phyloP scores from a whole-genome alignment of 1,284 basidiomycete species.

The Bjerkandera adusta region DNA sequence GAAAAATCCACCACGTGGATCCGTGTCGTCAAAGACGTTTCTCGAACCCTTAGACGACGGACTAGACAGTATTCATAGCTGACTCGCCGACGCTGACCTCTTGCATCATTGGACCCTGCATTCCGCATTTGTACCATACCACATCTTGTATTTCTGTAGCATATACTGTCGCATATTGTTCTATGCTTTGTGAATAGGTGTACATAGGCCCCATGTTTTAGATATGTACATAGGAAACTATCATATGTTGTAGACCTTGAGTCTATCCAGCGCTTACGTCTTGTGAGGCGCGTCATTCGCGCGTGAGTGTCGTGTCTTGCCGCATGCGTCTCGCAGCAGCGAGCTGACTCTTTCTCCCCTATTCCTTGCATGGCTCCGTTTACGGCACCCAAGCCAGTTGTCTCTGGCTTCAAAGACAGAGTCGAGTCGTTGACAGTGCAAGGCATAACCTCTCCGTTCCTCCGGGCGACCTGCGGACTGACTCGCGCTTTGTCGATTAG shows the following conservation, averaged over 20 bases:
- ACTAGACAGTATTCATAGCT: not conserved
- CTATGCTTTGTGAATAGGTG: too few species aligned
- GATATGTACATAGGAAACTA: too few species aligned
- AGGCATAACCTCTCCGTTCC: constrained; percentile 34
- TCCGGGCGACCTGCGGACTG: constrained; percentile 1
- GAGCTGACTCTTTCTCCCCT: too few species aligned
- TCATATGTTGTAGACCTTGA: too few species aligned
- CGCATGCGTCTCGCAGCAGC: too few species aligned
- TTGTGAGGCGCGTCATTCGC: too few species aligned
- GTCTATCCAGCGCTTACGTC: too few species aligned
- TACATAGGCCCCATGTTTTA: too few species aligned
- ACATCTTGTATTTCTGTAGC: not conserved
- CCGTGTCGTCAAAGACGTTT: constrained; percentile 56
- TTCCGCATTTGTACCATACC: not conserved
- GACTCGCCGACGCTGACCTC: not conserved
- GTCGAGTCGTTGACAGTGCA: constrained; percentile 49
- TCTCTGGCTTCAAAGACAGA: constrained; percentile 47
- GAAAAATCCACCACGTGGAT: constrained; percentile 59
- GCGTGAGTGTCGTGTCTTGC: too few species aligned
- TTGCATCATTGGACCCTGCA: not conserved
- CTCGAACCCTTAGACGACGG: constrained; percentile 7
- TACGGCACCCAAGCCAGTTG: constrained; percentile 33
- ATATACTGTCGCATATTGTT: constrained; percentile 1
- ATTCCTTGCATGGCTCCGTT: constrained; percentile 42
- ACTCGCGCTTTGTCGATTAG: constrained; percentile 42